Base-by-base conservation (phyloP, 2,329 filamentous ascomycete genomes). In the Chaetothyriales sp. region DNA sequence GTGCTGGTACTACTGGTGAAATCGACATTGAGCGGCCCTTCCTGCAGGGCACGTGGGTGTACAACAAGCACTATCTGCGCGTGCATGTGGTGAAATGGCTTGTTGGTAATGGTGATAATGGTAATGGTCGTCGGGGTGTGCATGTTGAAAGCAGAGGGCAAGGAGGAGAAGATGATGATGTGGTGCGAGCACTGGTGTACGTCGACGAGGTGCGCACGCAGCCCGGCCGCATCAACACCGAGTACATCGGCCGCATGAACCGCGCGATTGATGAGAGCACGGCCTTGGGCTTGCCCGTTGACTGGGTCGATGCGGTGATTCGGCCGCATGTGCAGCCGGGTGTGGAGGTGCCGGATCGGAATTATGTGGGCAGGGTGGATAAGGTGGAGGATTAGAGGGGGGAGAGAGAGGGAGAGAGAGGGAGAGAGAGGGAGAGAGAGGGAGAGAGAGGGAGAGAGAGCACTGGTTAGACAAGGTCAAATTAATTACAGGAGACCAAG, bases 221-320 rank as follows among this genome's bases (percentile, higher is more conserved):
- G 15, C 51, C 63, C 15, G 64, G 61, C 0, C 49, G 53, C 28
- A 66, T 68, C 1, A 66, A 62, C 39, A 53, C 57, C 6, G 67
- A 70, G 57, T 70, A 70, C 56, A 63, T 70, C 39, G 62, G 59
- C 2, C 54, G 68, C 48, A 70, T 70, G 68, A 69, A 70, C 53
- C 61, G 68, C 28, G 68, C 61, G n/a, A 68, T 70, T 56, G 51
- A 59, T 7, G 68, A 70, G 57, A 62, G 63, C 5, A 61, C 64
- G 44, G 51, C 49, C 19, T 57, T 70, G 47, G 68, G 68, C 1
- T 8, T 60, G 39, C 57, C 57, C 5, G 46, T 53, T 10, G 25
- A 44, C 10, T 60, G 68, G 68, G 60, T 67, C 15, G 60, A 66
- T 22, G 60, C 60, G 39, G 66, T 70, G 19, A 64, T 70, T 60